Percentiles rank a stretch among this genome's conserved stretches.
phyloP scores from a whole-genome alignment of 345 rosid genomes.

The Mercurialis annua region DNA sequence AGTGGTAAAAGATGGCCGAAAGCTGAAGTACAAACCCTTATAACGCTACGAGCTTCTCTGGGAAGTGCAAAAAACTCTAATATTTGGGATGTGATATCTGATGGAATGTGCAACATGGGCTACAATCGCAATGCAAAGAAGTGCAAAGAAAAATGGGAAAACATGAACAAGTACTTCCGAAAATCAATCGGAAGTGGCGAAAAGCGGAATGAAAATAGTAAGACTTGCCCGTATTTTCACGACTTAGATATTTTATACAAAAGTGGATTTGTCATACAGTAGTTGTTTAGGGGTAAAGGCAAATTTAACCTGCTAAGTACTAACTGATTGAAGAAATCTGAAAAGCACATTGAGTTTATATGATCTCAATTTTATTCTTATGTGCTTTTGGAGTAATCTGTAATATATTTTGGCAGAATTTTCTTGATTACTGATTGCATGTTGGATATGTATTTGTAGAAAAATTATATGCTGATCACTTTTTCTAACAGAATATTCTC shows the following conservation, averaged over 20 bases:
- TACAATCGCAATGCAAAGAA: constrained; percentile 56
- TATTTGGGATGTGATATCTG: constrained; percentile 71
- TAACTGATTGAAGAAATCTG: not conserved
- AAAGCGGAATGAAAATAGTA: constrained; percentile 40
- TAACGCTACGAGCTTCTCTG: constrained; percentile 45
- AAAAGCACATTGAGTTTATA: not conserved
- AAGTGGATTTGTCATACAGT: constrained; percentile 23
- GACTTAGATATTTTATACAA: constrained; percentile 45
- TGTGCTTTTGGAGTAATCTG: not conserved
- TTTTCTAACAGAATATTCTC: too few species aligned
- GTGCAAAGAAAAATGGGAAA: constrained; percentile 89
- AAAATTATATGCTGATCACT: too few species aligned
- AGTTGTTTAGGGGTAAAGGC: not conserved
- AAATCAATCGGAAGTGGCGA: constrained; percentile 38
- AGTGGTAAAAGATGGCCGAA: constrained; percentile 57
- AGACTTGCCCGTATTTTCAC: constrained; percentile 48
- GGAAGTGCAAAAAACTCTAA: constrained; percentile 42
- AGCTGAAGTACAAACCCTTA: constrained; percentile 67
- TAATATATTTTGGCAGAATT: constrained; percentile 3
- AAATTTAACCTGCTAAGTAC: not conserved
- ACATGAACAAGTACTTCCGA: constrained; percentile 68
- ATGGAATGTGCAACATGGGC: constrained; percentile 50
- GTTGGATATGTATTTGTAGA: not conserved
- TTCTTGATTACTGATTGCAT: not conserved
- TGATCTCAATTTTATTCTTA: not conserved